These are phyloP conservation scores for Phytophthora boehmeriae DNA, from an alignment of 352 stramenopile genomes.

Conservation along the genomic window DNA sequence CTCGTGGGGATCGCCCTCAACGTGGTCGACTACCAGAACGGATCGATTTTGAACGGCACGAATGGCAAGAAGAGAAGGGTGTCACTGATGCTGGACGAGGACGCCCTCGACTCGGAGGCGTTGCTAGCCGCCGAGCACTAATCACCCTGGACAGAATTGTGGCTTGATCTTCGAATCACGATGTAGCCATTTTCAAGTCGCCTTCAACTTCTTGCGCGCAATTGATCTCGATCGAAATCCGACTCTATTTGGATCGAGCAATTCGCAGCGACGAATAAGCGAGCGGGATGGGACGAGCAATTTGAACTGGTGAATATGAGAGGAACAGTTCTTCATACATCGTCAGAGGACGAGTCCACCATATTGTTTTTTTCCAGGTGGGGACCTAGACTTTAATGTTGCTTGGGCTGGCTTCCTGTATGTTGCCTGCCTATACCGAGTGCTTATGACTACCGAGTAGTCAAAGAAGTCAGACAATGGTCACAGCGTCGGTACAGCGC, in stretches of 20 bases:
- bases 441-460: background rate
- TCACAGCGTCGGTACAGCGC: background rate
- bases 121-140: constrained; percentile 66
- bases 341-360: no score
- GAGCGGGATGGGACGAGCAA: no score
- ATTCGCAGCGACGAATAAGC: no score
- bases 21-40: constrained; percentile 78
- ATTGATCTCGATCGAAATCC: no score
- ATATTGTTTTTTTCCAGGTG: constrained; percentile 6
- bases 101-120: constrained; percentile 58
- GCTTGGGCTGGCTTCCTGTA: background rate
- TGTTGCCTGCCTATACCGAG: background rate
- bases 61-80: constrained; percentile 45
- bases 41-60: constrained; percentile 73
- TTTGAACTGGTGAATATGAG: no score
- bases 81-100: constrained; percentile 61
- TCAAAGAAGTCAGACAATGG: background rate
- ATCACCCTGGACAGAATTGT: background rate
- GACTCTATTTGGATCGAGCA: no score
- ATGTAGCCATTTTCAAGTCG: no score
- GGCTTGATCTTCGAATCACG: background rate
- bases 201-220: no score
- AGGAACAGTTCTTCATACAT: no score
- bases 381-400: constrained; percentile 6
- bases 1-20: constrained; percentile 78